A percentile compares a stretch with the other conserved stretches of the same genome.
Evolutionary conservation across 148 eudicot species (phyloP).

Genomic region (Vaccinium darrowii): DNA sequence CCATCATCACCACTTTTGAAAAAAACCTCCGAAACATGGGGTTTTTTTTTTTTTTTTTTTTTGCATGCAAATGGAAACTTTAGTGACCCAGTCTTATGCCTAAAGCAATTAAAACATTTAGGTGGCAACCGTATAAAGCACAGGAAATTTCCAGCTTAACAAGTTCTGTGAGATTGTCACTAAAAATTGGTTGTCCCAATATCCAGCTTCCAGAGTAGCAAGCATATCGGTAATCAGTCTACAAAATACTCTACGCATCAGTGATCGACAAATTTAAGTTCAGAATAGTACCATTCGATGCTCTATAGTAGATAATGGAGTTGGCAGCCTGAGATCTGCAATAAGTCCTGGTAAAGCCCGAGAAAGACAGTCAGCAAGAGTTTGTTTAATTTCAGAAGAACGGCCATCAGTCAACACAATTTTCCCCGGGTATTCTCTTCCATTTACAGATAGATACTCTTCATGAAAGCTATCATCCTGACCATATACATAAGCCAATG

Average conservation of each 20-base stretch:
- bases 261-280: not conserved
- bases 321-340: slow-evolving; percentile 63
- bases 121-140: not conserved
- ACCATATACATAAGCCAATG: slow-evolving; percentile 90
- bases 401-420: slow-evolving; percentile 62
- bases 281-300: slow-evolving; percentile 58
- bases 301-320: slow-evolving; percentile 63
- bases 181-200: not conserved
- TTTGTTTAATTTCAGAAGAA: slow-evolving; percentile 81
- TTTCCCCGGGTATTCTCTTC: slow-evolving; percentile 82
- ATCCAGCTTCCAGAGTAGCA: not conserved
- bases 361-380: slow-evolving; percentile 75
- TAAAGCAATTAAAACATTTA: not conserved
- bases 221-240: not conserved
- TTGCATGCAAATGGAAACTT: not conserved
- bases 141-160: not conserved
- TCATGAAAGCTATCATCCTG: slow-evolving; percentile 69
- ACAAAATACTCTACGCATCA: not conserved
- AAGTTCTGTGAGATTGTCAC: not conserved
- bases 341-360: slow-evolving; percentile 75
- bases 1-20: not conserved
- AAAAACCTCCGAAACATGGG: not conserved
- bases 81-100: not conserved
- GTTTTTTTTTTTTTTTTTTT: not conserved
- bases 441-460: slow-evolving; percentile 66